Conservation (phyloP, 768 basidiomycete genomes). For the Clitopilus passeckerianus region DNA sequence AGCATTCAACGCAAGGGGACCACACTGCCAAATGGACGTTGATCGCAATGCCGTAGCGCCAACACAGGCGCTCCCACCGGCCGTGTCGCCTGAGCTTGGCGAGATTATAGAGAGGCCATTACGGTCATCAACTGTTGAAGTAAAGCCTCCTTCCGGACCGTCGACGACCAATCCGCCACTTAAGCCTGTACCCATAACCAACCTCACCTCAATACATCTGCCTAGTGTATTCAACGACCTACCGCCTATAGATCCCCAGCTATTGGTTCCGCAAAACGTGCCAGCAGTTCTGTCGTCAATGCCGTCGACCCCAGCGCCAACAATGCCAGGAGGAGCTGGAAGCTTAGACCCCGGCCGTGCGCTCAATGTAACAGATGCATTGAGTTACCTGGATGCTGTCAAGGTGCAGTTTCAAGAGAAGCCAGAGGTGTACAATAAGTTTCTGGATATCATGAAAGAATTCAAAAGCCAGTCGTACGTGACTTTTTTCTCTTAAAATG, state of each 20-base stretch:
- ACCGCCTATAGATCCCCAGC: background rate
- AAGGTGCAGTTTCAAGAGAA: constrained; percentile 87
- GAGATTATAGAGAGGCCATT: constrained; percentile 6
- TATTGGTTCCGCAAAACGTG: background rate
- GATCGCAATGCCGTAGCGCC: constrained; percentile 16
- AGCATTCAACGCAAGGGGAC: background rate
- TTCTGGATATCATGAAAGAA: constrained; percentile 98
- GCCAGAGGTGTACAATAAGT: constrained; percentile 92
- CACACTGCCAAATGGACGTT: constrained; percentile 14
- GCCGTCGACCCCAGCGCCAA: constrained; percentile 21
- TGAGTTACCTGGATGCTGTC: constrained; percentile 92
- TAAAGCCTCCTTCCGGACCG: constrained; percentile 4
- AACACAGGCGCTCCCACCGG: constrained; percentile 15
- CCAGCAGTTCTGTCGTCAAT: constrained; percentile 3
- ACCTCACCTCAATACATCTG: background rate
- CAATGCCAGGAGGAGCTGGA: background rate
- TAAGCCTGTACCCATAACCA: background rate
- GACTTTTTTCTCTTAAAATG: constrained; percentile 2
- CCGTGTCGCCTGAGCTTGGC: constrained; percentile 7
- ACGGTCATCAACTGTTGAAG: constrained; percentile 4
- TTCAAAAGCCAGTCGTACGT: constrained; percentile 94
- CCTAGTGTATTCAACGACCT: background rate
- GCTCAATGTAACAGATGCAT: constrained; percentile 88
- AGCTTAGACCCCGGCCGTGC: constrained; percentile 36
- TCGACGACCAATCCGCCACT: background rate